phyloP scores from a whole-genome alignment of 148 eudicot species.

The Gaultheria prostrata region DNA sequence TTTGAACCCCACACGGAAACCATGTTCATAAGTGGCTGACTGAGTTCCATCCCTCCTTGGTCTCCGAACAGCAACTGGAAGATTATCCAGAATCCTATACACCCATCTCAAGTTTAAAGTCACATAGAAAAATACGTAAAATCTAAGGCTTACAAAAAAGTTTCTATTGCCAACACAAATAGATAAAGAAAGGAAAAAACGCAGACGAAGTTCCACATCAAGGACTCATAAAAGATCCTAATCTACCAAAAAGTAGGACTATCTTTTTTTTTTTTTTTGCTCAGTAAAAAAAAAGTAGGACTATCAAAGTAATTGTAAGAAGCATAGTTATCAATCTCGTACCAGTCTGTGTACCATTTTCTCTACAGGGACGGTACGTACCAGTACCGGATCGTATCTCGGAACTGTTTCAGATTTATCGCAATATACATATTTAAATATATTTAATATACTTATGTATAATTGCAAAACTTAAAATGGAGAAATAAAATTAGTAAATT shows the following conservation, averaged over 20 bases:
- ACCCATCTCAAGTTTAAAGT: constrained; percentile 12
- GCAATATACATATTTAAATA: too few species aligned
- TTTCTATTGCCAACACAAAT: neutral
- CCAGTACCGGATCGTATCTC: too few species aligned
- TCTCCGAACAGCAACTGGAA: constrained; percentile 61
- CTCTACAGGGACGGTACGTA: too few species aligned
- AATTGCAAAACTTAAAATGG: too few species aligned
- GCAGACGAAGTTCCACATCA: neutral
- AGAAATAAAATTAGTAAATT: too few species aligned
- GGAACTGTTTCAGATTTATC: too few species aligned
- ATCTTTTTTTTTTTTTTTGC: too few species aligned
- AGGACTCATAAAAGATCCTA: neutral
- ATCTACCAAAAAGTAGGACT: neutral
- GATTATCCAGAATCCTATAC: constrained; percentile 59
- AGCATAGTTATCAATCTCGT: too few species aligned
- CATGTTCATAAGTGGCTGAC: constrained; percentile 54
- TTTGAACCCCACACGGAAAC: constrained; percentile 60
- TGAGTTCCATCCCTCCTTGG: constrained; percentile 50
- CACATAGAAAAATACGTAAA: neutral
- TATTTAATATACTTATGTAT: too few species aligned
- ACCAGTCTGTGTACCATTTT: too few species aligned
- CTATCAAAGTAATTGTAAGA: neutral
- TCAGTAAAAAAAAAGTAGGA: neutral
- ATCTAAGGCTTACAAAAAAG: neutral
- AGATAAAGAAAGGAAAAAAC: neutral